A percentile compares a stretch with the other conserved stretches of the same genome.
Evolutionary conservation across 768 basidiomycete genomes (phyloP).

Genomic region (Mycena vitilis): DNA sequence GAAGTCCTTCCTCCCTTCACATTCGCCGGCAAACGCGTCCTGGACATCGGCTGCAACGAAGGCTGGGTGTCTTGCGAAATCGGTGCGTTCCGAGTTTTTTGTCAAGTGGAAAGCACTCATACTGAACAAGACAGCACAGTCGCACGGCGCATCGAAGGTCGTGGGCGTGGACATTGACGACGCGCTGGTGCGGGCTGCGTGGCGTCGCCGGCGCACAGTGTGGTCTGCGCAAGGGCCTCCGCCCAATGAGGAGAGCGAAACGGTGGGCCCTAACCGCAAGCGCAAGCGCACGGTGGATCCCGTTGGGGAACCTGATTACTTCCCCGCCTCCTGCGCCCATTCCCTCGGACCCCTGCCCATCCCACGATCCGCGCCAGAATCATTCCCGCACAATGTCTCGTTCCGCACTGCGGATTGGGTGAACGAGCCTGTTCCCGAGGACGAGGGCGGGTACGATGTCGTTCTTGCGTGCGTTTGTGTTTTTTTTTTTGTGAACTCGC

Average conservation of each 20-base stretch:
- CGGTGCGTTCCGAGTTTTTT: slow-evolving; percentile 53
- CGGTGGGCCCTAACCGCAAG: slow-evolving; percentile 36
- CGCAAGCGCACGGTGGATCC: slow-evolving; percentile 39
- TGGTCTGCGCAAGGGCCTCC: slow-evolving; percentile 76
- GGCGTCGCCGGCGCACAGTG: slow-evolving; percentile 73
- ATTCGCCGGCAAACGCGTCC: slow-evolving; percentile 67
- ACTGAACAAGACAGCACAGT: slow-evolving; percentile 63
- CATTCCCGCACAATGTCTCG: slow-evolving; percentile 83
- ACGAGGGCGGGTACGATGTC: slow-evolving; percentile 76
- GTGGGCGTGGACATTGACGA: slow-evolving; percentile 90
- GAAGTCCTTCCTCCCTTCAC: slow-evolving; percentile 65
- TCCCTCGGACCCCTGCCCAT: slow-evolving; percentile 81
- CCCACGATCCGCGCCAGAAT: slow-evolving; percentile 52
- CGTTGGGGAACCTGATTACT: slow-evolving; percentile 58
- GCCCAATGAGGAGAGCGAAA: slow-evolving; percentile 11
- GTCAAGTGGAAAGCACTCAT: slow-evolving; percentile 9
- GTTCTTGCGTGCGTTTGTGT: slow-evolving; percentile 74
- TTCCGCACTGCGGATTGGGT: slow-evolving; percentile 85
- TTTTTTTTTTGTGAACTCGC: too few species aligned
- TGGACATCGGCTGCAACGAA: slow-evolving; percentile 91
- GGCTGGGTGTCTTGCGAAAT: slow-evolving; percentile 89
- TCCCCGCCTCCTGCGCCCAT: slow-evolving; percentile 82
- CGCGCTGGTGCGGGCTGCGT: slow-evolving; percentile 77
- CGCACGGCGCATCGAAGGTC: slow-evolving; percentile 70
- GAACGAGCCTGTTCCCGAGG: slow-evolving; percentile 62